Base-by-base conservation (phyloP, 2,329 filamentous ascomycete species). In the Sphaerostilbella broomeana region DNA sequence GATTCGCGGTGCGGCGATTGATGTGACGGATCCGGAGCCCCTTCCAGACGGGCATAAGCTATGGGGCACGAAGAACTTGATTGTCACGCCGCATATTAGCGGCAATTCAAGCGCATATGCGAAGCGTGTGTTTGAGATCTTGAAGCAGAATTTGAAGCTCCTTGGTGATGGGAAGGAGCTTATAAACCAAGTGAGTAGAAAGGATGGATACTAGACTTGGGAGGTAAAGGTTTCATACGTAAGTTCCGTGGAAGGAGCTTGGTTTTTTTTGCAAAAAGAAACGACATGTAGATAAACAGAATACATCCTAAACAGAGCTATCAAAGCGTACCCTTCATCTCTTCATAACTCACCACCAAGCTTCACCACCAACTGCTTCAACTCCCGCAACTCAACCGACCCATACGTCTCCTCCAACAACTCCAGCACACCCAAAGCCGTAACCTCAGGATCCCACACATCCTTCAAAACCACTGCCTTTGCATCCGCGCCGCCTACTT, bases 21-120 rank as follows among this genome's bases (percentile, higher is more conserved):
- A 89, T 55, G 85, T 90, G 1, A 84, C 84, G 2, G 84, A 89
- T 44, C 85, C 85, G 0, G 86, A 90, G 58, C 86, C 86, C 0
- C 57, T 90, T 46, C 83, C 84, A 0, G 60, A 68, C 3, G 75
- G 81, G 4, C 77, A 84, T 53, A 72, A 75, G 46, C 61, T 90
- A 35, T 90, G 84, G 84, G 71, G 66, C 18, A 67, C 80, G 11
- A 74, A 75, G 44, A 87, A 88, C 57, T 67, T 82, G 12, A 72
- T 82, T 36, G 73, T 90, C 31, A 72, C 69, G 16, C 71, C 71
- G 12, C 71, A 74, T 45, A 55, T 73, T 9, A 71, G 68, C 35
- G 66, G 64, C 1, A 47, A 45, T 5, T 69, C 67, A 6, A 60
- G 55, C 1, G 53, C 54, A 7, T 72, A 72, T 35, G 54, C 50